phyloP scores from a whole-genome alignment of 345 rosid genomes.

The Anacardium occidentale region DNA sequence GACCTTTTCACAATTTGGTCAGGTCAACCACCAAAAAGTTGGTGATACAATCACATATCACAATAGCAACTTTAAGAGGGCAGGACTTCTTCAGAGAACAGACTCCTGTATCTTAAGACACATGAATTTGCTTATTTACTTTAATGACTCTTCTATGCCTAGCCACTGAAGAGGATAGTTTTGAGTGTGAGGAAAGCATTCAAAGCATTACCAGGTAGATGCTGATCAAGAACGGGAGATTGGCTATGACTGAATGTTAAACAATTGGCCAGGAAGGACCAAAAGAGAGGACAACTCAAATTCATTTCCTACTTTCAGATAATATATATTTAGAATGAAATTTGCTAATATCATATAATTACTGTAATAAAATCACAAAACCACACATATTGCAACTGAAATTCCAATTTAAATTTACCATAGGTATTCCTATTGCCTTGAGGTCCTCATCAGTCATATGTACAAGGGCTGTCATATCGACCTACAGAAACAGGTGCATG shows the following conservation, averaged over 20 bases:
- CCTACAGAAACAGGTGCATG: conserved; percentile 43
- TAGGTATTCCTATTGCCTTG: conserved; percentile 90
- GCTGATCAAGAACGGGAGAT: too few species aligned
- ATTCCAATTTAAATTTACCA: conserved; percentile 50
- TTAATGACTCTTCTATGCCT: too few species aligned
- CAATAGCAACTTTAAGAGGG: neutral
- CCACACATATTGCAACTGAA: conserved; percentile 2
- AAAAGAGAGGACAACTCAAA: too few species aligned
- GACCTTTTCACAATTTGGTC: neutral
- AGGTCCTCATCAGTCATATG: conserved; percentile 98
- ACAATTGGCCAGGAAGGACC: too few species aligned
- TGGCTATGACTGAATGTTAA: too few species aligned
- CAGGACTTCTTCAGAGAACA: neutral
- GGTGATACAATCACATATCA: neutral
- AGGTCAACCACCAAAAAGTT: too few species aligned
- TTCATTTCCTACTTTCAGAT: neutral
- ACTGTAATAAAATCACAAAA: neutral
- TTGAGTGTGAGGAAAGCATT: too few species aligned
- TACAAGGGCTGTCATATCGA: conserved; percentile 91
- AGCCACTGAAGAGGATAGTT: too few species aligned
- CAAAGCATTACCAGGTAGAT: too few species aligned
- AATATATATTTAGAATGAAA: neutral
- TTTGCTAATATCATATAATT: neutral
- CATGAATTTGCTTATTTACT: neutral
- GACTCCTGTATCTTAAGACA: neutral